Evolutionary conservation across 2,329 filamentous ascomycete genomes (phyloP), one percentile per base, ranked within the genome.

Genomic region (Didymella pinodella): DNA sequence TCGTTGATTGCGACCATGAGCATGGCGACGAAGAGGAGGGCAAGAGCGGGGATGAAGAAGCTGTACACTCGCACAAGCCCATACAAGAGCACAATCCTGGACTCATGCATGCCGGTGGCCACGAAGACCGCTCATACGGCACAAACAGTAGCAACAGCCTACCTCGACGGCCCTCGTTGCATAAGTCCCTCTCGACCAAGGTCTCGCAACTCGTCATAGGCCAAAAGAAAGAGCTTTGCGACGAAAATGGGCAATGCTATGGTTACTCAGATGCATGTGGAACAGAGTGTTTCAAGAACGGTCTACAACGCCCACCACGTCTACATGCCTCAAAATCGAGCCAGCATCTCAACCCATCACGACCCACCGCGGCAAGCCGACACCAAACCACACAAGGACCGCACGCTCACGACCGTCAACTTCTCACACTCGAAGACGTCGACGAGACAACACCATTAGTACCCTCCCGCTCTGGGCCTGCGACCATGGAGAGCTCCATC

Each of bases 1-100:
- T 93, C 5, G 90, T 93, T 54, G 90, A 91, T 72, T 95, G 91
- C 76, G 90, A 92, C 63, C 90, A 93, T 70, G 85, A 83, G 44
- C 90, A 93, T 69, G 83, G 86, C 12, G 88, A 88, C 20, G 78
- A 83, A 61, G 76, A 77, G 54, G 70, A 75, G 51, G 72, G 73
- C 5, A 76, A 74, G 29, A 65, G 57, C 7, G 65, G 66, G n/a
- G 65, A 64, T n/a, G 65, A 65, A 43, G 62, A 70, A 38, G 55
- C 54, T 3, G 61, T 41, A 6, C 63, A 69, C 16, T 32, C 48
- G 7, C 65, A 71, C 43, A 56, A 63, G 32, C 59, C 65, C 0
- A 68, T 69, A 65, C 64, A 67, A 43, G 71, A 70, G 53, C 67
- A 70, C 34, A 58, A 51, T 16, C 46, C 46, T 16, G 48, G 62